These are phyloP conservation scores for Diaporthe sp. DNA, from an alignment of 2,329 filamentous ascomycete species.

Conservation along the genomic window DNA sequence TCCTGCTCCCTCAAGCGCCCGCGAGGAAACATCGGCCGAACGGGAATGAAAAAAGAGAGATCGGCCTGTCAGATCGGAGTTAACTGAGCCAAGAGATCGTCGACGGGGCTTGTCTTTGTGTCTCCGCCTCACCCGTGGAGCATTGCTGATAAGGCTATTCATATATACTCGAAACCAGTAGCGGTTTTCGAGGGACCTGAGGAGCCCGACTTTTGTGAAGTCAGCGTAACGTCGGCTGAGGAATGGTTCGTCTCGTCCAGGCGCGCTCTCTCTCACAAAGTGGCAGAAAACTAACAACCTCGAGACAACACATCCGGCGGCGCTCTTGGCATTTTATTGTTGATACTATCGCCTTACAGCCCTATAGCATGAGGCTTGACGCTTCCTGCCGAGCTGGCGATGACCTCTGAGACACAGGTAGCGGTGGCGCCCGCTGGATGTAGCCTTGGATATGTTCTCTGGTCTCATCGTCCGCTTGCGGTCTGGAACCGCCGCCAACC, in stretches of 20 bases:
- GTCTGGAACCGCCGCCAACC: background rate
- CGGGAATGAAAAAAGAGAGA: background rate
- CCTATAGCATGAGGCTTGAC: background rate
- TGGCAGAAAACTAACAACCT: too few relatives aligned
- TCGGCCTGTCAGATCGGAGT: background rate
- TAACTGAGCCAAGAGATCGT: background rate
- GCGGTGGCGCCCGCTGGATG: background rate
- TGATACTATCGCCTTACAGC: background rate
- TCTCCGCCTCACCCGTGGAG: background rate
- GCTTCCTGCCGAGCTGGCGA: background rate
- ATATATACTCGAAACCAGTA: background rate
- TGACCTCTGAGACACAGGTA: background rate
- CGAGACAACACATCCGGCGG: too few relatives aligned
- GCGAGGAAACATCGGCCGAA: background rate
- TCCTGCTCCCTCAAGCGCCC: background rate
- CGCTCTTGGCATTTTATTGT: background rate
- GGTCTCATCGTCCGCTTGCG: background rate
- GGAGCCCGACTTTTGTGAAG: background rate
- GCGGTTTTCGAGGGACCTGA: background rate
- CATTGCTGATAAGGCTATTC: background rate
- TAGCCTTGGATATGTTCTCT: background rate
- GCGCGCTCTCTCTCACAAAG: background rate
- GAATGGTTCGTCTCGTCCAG: background rate
- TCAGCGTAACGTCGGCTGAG: background rate
- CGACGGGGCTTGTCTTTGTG: background rate